phyloP scores from a whole-genome alignment of 805 yeast genomes.

The Maudiozyma turicensis region DNA sequence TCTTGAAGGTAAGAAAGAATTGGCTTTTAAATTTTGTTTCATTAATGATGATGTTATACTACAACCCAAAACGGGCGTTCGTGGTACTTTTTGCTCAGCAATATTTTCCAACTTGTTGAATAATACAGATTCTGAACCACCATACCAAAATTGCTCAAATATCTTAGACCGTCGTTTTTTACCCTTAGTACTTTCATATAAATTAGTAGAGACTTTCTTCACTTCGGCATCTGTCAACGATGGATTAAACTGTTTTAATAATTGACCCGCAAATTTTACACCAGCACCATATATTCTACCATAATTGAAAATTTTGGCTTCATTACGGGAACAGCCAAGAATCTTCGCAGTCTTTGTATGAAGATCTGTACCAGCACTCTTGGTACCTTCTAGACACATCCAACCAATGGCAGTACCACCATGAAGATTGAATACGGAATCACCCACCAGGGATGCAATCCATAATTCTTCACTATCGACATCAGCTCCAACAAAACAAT shows the following conservation, averaged over 20 bases:
- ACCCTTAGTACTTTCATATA: slow-evolving; percentile 85
- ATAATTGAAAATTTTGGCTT: slow-evolving; percentile 92
- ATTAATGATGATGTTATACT: slow-evolving; percentile 81
- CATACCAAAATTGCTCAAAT: slow-evolving; percentile 48
- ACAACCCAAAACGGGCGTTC: slow-evolving; percentile 89
- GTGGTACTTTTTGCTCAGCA: slow-evolving; percentile 71
- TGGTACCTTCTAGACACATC: slow-evolving; percentile 98
- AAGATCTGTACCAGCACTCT: slow-evolving; percentile 82
- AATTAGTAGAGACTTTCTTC: slow-evolving; percentile 44
- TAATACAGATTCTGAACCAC: slow-evolving; percentile 89
- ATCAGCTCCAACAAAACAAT: slow-evolving; percentile 93
- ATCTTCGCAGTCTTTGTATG: slow-evolving; percentile 91
- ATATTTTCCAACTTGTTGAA: slow-evolving; percentile 83
- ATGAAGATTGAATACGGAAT: slow-evolving; percentile 76
- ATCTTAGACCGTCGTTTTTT: slow-evolving; percentile 28
- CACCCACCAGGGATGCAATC: slow-evolving; percentile 95
- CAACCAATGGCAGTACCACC: slow-evolving; percentile 97
- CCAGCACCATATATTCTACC: slow-evolving; percentile 99
- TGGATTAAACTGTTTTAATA: slow-evolving; percentile 77
- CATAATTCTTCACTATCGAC: slow-evolving; percentile 97
- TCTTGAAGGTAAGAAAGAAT: slow-evolving; percentile 74
- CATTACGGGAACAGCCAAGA: slow-evolving; percentile 78
- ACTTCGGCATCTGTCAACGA: slow-evolving; percentile 59
- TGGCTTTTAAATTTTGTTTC: slow-evolving; percentile 51
- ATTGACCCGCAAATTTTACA: slow-evolving; percentile 73